phyloP scores from a whole-genome alignment of 495 filamentous ascomycete genomes.

The Geoglossum glabrum region DNA sequence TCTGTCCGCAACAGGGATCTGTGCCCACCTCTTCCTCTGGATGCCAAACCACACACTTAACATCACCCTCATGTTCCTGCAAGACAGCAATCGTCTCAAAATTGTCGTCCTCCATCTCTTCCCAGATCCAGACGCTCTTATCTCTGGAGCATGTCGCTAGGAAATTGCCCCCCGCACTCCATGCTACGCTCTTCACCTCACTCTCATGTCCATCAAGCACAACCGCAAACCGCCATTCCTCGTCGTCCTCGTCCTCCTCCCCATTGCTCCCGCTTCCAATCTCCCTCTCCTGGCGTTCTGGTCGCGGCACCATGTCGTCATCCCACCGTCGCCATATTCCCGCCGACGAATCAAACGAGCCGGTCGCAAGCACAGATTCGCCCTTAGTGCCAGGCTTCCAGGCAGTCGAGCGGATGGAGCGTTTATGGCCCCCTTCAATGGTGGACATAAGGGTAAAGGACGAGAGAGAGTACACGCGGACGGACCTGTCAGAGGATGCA shows the following conservation, averaged over 20 bases:
- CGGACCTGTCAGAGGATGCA: constrained; percentile 63
- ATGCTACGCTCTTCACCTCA: constrained; percentile 75
- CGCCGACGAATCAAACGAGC: constrained; percentile 3
- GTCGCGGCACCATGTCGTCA: background rate
- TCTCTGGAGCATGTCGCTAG: constrained; percentile 82
- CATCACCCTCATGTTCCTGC: constrained; percentile 82
- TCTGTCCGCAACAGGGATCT: no score
- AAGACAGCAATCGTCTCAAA: constrained; percentile 92
- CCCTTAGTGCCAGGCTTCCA: constrained; percentile 49
- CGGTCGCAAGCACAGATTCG: constrained; percentile 4
- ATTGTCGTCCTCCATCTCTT: constrained; percentile 82
- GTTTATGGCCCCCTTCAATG: constrained; percentile 74
- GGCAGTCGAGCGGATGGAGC: constrained; percentile 55
- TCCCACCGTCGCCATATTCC: constrained; percentile 5
- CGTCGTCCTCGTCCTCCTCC: constrained; percentile 44
- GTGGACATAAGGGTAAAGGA: constrained; percentile 57
- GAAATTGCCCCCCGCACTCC: constrained; percentile 56
- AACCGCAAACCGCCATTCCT: constrained; percentile 74
- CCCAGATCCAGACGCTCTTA: constrained; percentile 98
- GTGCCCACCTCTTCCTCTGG: constrained; percentile 33
- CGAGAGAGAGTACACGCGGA: constrained; percentile 69
- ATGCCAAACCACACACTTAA: constrained; percentile 86
- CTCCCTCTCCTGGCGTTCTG: background rate
- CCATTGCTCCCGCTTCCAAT: constrained; percentile 13
- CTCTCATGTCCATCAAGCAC: constrained; percentile 85